Evolutionary conservation across 495 filamentous ascomycete species (phyloP).

Genomic region (Penicillium desertorum): DNA sequence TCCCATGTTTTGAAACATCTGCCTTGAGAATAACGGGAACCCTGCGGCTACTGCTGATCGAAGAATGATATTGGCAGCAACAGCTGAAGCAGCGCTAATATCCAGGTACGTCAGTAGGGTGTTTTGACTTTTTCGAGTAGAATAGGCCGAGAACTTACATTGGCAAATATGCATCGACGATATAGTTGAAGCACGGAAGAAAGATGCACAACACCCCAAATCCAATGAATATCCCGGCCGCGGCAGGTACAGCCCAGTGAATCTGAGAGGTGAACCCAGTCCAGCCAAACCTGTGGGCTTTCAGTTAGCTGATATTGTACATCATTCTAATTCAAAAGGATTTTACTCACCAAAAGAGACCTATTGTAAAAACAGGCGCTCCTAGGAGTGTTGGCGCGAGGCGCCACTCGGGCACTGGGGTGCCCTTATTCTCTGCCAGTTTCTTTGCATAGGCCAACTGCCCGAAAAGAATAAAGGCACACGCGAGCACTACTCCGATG

Average conservation of each 20-base stretch:
- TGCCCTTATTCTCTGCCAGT: conserved; percentile 31
- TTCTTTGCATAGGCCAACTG: conserved; percentile 33
- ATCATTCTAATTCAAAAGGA: not conserved
- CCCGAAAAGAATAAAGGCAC: conserved; percentile 28
- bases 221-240: conserved; percentile 35
- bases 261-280: conserved; percentile 36
- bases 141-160: conserved; percentile 50
- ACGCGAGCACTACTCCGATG: conserved; percentile 34
- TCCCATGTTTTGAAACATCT: conserved; percentile 79
- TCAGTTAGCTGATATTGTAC: not conserved
- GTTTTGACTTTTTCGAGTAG: not conserved
- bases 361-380: conserved; percentile 49
- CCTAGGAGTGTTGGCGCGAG: conserved; percentile 50
- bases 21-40: conserved; percentile 78
- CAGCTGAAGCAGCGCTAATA: conserved; percentile 72
- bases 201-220: conserved; percentile 42
- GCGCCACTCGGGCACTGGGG: conserved; percentile 44
- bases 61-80: conserved; percentile 86
- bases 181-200: conserved; percentile 42
- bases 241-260: conserved; percentile 37
- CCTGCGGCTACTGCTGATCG: conserved; percentile 72
- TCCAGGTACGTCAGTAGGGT: not conserved
- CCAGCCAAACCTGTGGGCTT: conserved; percentile 42
- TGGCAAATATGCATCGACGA: conserved; percentile 54
- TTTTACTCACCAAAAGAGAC: conserved; percentile 52